Evolutionary conservation across 768 basidiomycete species (phyloP).

Genomic region (Russula olivacea): DNA sequence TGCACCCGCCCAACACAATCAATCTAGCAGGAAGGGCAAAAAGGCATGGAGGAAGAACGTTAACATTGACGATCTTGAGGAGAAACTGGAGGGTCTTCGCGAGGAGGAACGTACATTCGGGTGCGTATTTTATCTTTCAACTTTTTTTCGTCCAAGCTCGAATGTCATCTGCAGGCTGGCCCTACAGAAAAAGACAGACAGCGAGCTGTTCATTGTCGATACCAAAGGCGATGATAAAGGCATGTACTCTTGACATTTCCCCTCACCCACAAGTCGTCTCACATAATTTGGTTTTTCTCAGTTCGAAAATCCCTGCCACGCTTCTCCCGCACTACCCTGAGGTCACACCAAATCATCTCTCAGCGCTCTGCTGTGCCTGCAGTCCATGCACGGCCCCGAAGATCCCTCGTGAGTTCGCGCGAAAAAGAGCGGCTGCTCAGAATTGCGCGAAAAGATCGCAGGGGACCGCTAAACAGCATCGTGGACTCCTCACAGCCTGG

Average conservation of each 20-base stretch:
- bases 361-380: slow-evolving; percentile 88
- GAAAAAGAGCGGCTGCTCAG: slow-evolving; percentile 73
- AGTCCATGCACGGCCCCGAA: slow-evolving; percentile 51
- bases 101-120: slow-evolving; percentile 79
- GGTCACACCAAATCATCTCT: slow-evolving; percentile 71
- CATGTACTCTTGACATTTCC: slow-evolving; percentile 31
- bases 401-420: slow-evolving; percentile 43
- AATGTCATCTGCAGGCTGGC: slow-evolving; percentile 40
- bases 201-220: slow-evolving; percentile 77
- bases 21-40: slow-evolving; percentile 85
- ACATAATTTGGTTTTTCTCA: slow-evolving; percentile 27
- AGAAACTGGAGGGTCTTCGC: slow-evolving; percentile 65
- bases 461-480: slow-evolving; percentile 66
- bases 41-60: slow-evolving; percentile 92
- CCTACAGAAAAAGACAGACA: slow-evolving; percentile 61
- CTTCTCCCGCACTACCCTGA: slow-evolving; percentile 49
- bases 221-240: slow-evolving; percentile 70
- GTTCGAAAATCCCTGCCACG: slow-evolving; percentile 56
- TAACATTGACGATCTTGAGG: slow-evolving; percentile 73
- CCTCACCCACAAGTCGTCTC: neutral
- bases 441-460: slow-evolving; percentile 66
- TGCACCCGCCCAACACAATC: slow-evolving; percentile 56
- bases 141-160: neutral
- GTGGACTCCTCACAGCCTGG: slow-evolving; percentile 64
- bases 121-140: slow-evolving; percentile 37